Evolutionary conservation across 176 grass and related monocot species (phyloP), one percentile per base, ranked within the genome.

Genomic region (Melocanna baccifera): DNA sequence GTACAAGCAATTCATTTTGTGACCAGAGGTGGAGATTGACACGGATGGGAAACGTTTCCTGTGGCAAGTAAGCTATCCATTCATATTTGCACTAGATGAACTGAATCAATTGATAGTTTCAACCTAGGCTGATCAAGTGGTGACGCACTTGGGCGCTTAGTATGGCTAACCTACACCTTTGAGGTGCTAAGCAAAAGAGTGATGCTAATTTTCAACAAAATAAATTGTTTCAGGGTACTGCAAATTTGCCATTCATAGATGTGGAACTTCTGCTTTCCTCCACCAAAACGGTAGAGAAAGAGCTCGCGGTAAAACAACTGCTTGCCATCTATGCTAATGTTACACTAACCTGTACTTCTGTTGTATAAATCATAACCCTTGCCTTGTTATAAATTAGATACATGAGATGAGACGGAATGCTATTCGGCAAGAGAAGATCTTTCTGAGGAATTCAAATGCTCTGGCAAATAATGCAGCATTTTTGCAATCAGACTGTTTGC

Each of bases 201-300:
- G 30, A 71, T 77, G 23, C 16, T 82, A 59, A 16, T 81, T 66
- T 73, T 76, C 52, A 14, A 25, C 41, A 14, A 58, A 43, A 77
- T 20, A 57, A 51, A 41, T 70, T 81, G 11, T 76, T 83, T 70
- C 70, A 91, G 86, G 80, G 80, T 12, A 76, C 85, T 56, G 43
- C 66, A 2, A 84, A 87, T 62, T 77, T 94, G 19, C 89, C 92
- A 46, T 94, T 91, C 68, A 91, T 94, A 37, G 70, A 91, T 53
- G 89, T 79, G 56, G 73, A 89, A 14, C 48, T 78, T 45, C 40
- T 94, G 12, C 48, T 87, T 72, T 88, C 71, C 13, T 80, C 80
- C 10, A 94, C 92, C 1, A 87, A 81, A 43, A 57, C 16, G 0
- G 71, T 78, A 39, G 92, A 94, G 34, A 84, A 70, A 1, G 61